Conservation (phyloP, 768 basidiomycete genomes). For the Psilocybe azurescens region DNA sequence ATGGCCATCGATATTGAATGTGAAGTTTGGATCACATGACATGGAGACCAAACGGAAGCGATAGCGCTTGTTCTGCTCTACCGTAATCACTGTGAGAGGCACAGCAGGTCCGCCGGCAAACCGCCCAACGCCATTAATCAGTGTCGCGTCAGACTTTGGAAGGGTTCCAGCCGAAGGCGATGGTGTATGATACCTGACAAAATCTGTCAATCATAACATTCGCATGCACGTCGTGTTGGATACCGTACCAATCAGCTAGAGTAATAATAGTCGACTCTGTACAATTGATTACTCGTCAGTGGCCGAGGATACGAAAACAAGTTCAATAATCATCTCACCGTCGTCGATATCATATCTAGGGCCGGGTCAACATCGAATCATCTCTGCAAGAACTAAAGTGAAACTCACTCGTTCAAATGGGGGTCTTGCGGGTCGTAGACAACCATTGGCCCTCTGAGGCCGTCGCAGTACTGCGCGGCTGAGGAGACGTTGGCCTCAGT, state of each 20-base stretch:
- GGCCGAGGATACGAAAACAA: neutral
- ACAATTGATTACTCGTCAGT: neutral
- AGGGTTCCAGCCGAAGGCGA: constrained; percentile 27
- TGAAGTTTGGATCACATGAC: constrained; percentile 49
- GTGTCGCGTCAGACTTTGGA: constrained; percentile 36
- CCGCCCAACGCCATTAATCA: constrained; percentile 57
- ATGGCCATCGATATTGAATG: constrained; percentile 52
- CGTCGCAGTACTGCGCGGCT: constrained; percentile 62
- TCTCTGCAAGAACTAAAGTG: neutral
- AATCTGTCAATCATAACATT: neutral
- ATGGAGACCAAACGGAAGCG: constrained; percentile 53
- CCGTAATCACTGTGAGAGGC: constrained; percentile 42
- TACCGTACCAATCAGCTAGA: constrained; percentile 41
- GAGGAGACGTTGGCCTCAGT: constrained; percentile 1
- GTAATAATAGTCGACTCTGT: constrained; percentile 49
- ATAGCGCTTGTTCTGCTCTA: constrained; percentile 43
- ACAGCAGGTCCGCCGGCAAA: constrained; percentile 38
- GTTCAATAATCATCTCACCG: constrained; percentile 13
- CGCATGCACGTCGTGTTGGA: neutral
- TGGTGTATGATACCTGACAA: constrained; percentile 34
- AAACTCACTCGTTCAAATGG: constrained; percentile 25
- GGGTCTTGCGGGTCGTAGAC: constrained; percentile 49
- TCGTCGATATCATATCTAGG: constrained; percentile 17
- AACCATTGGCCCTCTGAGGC: constrained; percentile 53
- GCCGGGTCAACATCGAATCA: neutral